Evolutionary conservation across 495 filamentous ascomycete genomes (phyloP).

Genomic region (Schizothecium vesticola): DNA sequence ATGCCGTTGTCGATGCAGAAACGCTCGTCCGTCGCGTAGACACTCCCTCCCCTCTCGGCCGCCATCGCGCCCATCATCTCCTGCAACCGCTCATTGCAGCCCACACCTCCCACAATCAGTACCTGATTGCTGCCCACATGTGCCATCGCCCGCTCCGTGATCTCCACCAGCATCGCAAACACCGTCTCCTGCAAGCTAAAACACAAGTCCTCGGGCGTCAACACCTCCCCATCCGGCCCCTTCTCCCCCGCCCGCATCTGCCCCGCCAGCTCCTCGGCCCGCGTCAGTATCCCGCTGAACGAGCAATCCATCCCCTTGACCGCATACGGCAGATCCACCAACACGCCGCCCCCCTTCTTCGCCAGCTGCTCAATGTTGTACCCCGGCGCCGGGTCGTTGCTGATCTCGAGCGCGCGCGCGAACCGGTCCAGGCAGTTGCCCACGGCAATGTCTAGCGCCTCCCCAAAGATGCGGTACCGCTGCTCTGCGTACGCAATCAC

Average conservation of each 20-base stretch:
- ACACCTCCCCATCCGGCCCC: conserved; percentile 35
- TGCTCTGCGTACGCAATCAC: conserved; percentile 94
- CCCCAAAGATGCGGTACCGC: conserved; percentile 94
- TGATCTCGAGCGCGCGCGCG: conserved; percentile 80
- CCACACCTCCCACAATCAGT: conserved; percentile 93
- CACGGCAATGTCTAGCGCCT: conserved; percentile 94
- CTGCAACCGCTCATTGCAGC: conserved; percentile 92
- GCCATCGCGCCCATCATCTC: conserved; percentile 99
- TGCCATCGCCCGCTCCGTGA: conserved; percentile 97
- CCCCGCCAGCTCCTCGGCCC: conserved; percentile 70
- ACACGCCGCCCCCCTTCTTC: conserved; percentile 57
- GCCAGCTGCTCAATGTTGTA: conserved; percentile 98
- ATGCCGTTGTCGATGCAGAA: conserved; percentile 99
- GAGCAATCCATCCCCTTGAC: conserved; percentile 99
- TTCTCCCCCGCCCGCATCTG: conserved; percentile 49
- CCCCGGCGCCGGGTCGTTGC: conserved; percentile 92
- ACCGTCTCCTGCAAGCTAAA: conserved; percentile 94
- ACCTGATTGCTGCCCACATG: conserved; percentile 90
- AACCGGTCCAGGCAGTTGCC: conserved; percentile 97
- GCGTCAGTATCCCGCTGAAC: conserved; percentile 84
- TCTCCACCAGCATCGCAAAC: conserved; percentile 96
- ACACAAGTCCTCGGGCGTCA: conserved; percentile 85
- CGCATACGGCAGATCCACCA: conserved; percentile 88
- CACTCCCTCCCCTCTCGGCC: conserved; percentile 77
- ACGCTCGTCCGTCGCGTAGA: conserved; percentile 92